Base-by-base conservation (phyloP, 2,329 filamentous ascomycete species). In the Aspergillus sp. region DNA sequence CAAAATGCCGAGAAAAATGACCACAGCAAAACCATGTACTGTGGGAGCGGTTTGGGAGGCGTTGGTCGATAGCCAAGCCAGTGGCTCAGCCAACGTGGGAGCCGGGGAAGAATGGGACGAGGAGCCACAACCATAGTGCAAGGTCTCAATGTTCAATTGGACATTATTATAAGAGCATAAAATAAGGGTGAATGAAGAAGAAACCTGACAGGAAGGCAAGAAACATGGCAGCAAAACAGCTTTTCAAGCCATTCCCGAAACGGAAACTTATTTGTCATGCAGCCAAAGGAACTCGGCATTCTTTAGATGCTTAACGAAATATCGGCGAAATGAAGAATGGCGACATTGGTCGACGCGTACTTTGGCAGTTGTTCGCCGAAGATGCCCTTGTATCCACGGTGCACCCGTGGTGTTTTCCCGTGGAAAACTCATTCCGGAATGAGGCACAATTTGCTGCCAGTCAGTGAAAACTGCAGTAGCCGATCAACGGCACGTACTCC, bases 51-150 rank as follows among this genome's bases (percentile, higher is more conserved):
- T 40, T 53, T 54, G 4, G 53, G 51, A n/a, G 54, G 26, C 9
- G 51, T 52, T 19, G 56, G 29, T 2, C 58, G 59, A 42, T 60
- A 59, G 49, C 59, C 59, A 8, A 61, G 50, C 59, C 59, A 61
- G 52, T 57, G 58, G 39, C 57, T 59, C 10, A 60, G 46, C 56
- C 57, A 57, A 35, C 41, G 44, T 3, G 59, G 59, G 5, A 61
- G 53, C 42, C 59, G 58, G 36, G 36, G 36, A 39, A 39, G 36
- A 26, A 39, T 39, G 36, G 26, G 26, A 39, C 12, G 36, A 27
- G 27, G 8, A 8, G 7, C 6, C 12, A 26, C 8, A 8, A 19
- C 1, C 36, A 39, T 39, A 26, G 4, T 39, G 12, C 12, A 28
- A 39, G 19, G 19, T 19, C 19, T 38, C 7, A 12, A 12, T n/a